Percentiles rank a stretch among this genome's conserved stretches.
These are phyloP conservation scores for Aspergillus biplanus DNA, from an alignment of 495 filamentous ascomycete species.

Conservation along the genomic window DNA sequence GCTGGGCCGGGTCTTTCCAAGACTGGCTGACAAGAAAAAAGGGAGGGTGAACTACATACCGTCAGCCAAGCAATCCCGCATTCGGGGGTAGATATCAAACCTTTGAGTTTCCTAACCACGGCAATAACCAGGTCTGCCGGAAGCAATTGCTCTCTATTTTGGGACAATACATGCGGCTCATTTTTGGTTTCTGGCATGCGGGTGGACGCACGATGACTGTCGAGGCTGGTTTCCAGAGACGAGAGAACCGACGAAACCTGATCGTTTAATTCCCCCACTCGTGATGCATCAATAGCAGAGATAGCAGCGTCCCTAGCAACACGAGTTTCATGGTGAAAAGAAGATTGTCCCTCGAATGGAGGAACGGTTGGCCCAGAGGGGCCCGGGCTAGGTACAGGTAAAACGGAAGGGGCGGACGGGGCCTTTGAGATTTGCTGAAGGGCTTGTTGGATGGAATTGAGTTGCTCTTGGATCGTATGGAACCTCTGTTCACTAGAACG, in stretches of 20 bases:
- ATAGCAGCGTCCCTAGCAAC: constrained; percentile 32
- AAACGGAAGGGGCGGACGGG: constrained; percentile 7
- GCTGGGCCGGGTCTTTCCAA: constrained; percentile 25
- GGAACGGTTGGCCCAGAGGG: constrained; percentile 22
- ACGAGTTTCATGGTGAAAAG: constrained; percentile 32
- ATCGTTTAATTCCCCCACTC: constrained; percentile 16
- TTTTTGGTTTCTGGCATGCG: not conserved
- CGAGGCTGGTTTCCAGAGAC: constrained; percentile 25
- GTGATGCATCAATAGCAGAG: constrained; percentile 24
- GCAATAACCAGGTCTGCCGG: constrained; percentile 30
- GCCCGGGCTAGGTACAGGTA: constrained; percentile 10
- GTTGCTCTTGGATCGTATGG: constrained; percentile 29
- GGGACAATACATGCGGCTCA: constrained; percentile 1
- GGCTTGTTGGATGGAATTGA: constrained; percentile 23
- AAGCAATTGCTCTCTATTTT: constrained; percentile 21
- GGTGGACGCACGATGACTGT: constrained; percentile 16
- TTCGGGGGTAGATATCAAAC: constrained; percentile 6
- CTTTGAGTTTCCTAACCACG: constrained; percentile 29
- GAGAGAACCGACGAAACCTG: constrained; percentile 29
- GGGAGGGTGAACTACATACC: constrained; percentile 25
- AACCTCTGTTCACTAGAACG: constrained; percentile 25
- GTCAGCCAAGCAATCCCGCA: constrained; percentile 6
- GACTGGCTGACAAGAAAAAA: constrained; percentile 34
- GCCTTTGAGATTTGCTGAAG: constrained; percentile 22
- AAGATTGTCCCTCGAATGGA: constrained; percentile 34